Conservation (phyloP, 192 early-diverging fungal species). For the Geosiphon pyriformis region DNA sequence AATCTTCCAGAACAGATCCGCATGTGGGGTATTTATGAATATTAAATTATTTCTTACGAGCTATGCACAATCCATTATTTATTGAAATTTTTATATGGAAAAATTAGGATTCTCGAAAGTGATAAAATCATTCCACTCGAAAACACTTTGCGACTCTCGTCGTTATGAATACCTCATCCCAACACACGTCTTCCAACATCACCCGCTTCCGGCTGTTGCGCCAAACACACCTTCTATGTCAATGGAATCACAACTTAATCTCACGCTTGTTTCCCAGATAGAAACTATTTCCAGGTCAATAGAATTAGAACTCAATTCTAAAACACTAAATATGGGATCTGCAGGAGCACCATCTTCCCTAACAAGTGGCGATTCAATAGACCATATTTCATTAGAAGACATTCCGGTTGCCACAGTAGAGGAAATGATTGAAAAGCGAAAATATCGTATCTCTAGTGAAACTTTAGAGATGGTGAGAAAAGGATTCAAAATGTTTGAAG, state of each 20-base stretch:
- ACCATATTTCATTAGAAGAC: neutral
- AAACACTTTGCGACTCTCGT: conserved; percentile 86
- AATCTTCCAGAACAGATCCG: conserved; percentile 85
- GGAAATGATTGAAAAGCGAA: conserved; percentile 54
- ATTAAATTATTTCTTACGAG: too few relatives aligned
- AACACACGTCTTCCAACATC: conserved; percentile 73
- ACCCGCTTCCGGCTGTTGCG: conserved; percentile 34
- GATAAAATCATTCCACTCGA: conserved; percentile 79
- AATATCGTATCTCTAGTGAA: conserved; percentile 59
- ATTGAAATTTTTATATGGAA: neutral
- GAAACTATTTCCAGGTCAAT: too few relatives aligned
- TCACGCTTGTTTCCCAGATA: too few relatives aligned
- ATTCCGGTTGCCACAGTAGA: conserved; percentile 47
- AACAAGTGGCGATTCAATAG: conserved; percentile 8
- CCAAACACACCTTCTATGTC: conserved; percentile 33
- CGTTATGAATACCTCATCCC: conserved; percentile 97
- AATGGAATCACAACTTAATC: too few relatives aligned
- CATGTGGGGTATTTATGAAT: conserved; percentile 62
- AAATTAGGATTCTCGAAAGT: conserved; percentile 60
- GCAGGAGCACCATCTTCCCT: neutral
- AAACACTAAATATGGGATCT: too few relatives aligned
- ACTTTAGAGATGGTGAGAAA: conserved; percentile 60
- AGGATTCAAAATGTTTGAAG: conserved; percentile 66
- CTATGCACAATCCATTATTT: too few relatives aligned
- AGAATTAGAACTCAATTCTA: too few relatives aligned